Conservation (phyloP, 139 green algal genomes). For the Coelastrella sp. region DNA sequence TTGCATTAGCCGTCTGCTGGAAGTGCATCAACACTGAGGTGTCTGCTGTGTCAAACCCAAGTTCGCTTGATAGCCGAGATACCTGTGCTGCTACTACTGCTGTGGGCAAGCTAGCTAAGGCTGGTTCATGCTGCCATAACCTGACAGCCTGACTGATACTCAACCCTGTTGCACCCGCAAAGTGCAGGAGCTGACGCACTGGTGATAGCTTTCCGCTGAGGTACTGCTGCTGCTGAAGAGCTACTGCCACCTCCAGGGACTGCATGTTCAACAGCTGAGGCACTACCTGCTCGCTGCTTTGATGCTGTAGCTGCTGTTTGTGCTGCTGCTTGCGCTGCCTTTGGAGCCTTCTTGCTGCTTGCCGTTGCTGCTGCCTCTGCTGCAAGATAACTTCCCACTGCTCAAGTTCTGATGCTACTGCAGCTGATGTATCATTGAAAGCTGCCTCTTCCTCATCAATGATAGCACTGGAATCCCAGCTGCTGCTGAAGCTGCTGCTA, state of each 20-base stretch:
- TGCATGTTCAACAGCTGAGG: neutral
- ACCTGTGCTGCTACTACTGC: neutral
- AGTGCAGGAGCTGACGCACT: conserved; percentile 42
- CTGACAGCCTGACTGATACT: conserved; percentile 23
- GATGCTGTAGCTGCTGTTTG: conserved; percentile 7
- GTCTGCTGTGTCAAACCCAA: neutral
- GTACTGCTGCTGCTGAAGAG: neutral
- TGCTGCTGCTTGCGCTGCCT: neutral
- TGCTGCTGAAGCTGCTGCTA: conserved; percentile 28
- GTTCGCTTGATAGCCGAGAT: neutral
- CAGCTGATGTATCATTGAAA: conserved; percentile 4
- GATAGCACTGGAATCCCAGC: neutral
- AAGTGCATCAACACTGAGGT: neutral
- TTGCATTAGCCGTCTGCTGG: neutral
- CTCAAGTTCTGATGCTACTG: conserved; percentile 4
- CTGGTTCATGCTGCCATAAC: conserved; percentile 50
- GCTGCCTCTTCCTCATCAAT: neutral
- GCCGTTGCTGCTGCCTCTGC: conserved; percentile 30
- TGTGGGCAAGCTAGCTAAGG: neutral
- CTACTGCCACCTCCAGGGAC: neutral
- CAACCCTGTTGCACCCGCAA: conserved; percentile 39
- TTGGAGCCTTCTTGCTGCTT: neutral
- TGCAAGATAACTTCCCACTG: conserved; percentile 4
- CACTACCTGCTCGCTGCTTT: neutral
- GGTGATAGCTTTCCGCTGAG: neutral